Base-by-base conservation (phyloP, 257 asterid genomes). In the Vinca minor region DNA sequence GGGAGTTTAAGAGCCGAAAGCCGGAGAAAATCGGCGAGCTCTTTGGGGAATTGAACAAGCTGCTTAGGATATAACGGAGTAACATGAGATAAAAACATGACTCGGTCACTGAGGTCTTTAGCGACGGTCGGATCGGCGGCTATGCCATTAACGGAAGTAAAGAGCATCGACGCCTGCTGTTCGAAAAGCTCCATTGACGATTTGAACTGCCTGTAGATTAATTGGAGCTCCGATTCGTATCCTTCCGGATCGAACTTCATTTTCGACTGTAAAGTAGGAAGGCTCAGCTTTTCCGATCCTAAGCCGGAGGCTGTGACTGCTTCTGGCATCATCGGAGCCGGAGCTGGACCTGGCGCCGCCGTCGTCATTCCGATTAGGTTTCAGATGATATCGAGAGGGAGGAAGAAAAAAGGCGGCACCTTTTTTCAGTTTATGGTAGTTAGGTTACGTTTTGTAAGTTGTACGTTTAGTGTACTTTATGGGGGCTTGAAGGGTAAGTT, bases 201-300 rank as follows among this genome's bases (percentile, higher is more conserved):
- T 70, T 85, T 83, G 78, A 89, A 92, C 71, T 89, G 96, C 41
- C 62, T 74, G 83, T 87, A 87, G 13, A 92, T 65, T 25, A 85
- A 73, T 11, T 20, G 58, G 26, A 92, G 77, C 78, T 89, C 98
- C 45, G 87, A 63, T 2, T 50, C 72, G 55, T 89, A 92, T n/a
- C 96, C 96, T 70, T 89, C 96, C 7, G 96, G 96, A 71, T 92
- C 96, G 48, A 69, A 36, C 77, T 92, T 92, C 93, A 92, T 92
- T 26, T 81, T 89, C 54, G 95, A 82, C 41, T 87, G 98, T 3
- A 89, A 77, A 5, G 75, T 31, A 20, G 91, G 80, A 18, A 89
- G 86, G 74, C 77, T 85, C 54, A 87, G 82, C 78, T 81, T 87
- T 38, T 77, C 89, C 5, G 93, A 66, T 3, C 77, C 67, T 8